Evolutionary conservation across 2,329 filamentous ascomycete species (phyloP).

Genomic region (Diaporthe vaccinii): DNA sequence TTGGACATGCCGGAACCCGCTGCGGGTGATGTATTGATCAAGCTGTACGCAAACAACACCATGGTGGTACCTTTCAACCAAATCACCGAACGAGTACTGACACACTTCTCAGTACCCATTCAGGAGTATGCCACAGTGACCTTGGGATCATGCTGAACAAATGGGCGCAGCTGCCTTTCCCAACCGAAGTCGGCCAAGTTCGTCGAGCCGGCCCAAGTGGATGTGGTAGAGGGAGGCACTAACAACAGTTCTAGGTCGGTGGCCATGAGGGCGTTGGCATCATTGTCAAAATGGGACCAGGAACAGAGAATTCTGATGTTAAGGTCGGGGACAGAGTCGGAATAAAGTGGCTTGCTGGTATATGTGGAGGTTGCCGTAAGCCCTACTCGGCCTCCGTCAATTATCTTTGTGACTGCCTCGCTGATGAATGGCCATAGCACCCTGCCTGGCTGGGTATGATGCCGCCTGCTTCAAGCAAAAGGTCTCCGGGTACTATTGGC

Average conservation of each 20-base stretch:
- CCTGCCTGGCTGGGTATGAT: slow-evolving; percentile 69
- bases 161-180: slow-evolving; percentile 39
- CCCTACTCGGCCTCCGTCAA: not conserved
- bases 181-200: slow-evolving; percentile 41
- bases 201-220: not conserved
- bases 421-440: slow-evolving; percentile 53
- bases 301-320: slow-evolving; percentile 66
- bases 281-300: slow-evolving; percentile 75
- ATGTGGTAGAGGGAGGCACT: not conserved
- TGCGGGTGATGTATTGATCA: slow-evolving; percentile 39
- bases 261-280: slow-evolving; percentile 78
- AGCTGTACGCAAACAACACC: slow-evolving; percentile 33
- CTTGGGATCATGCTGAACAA: slow-evolving; percentile 41
- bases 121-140: slow-evolving; percentile 43
- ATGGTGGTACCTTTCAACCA: not conserved
- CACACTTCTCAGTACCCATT: slow-evolving; percentile 40
- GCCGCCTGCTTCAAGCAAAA: slow-evolving; percentile 73
- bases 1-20: slow-evolving; percentile 39
- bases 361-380: slow-evolving; percentile 64
- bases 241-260: slow-evolving; percentile 56
- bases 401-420: slow-evolving; percentile 37
- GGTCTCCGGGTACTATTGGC: slow-evolving; percentile 76
- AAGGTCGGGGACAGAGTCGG: slow-evolving; percentile 78
- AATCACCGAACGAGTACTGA: not conserved
- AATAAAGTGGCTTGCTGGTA: slow-evolving; percentile 75